Base-by-base conservation (phyloP, 2,329 filamentous ascomycete species). In the Pyrenophora teres region DNA sequence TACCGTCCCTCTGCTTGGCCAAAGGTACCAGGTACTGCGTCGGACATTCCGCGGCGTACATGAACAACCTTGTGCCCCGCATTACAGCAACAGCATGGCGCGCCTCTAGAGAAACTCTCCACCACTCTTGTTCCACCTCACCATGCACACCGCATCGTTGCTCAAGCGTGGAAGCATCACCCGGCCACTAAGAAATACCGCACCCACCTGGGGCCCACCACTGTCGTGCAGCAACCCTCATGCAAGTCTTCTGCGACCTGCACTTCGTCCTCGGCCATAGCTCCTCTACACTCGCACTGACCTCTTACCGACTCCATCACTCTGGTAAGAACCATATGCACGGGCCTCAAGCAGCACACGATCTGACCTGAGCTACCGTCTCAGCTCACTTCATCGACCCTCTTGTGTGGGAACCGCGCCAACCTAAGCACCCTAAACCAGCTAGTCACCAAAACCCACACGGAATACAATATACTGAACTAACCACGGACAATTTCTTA, bases 121-220 rank as follows among this genome's bases (percentile, higher is more conserved):
- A 49, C 39, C 38, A 49, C 30, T 50, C 44, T 38, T 18, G 43
- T 46, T 48, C 36, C 52, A 55, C 49, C 33, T 47, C 54, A 57
- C 25, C 56, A 59, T 55, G 53, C 58, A 59, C 58, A 61, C 58
- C 56, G 56, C 51, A 59, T 54, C 39, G n/a, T n/a, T n/a, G 23
- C 9, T 19, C 27, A 15, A 27, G 40, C 32, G 27, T 27, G 36
- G 39, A 21, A 36, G 7, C 27, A 37, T 23, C 38, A 18, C 18
- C 43, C 37, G 40, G 38, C 57, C 50, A 58, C 33, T 56, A 47
- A 56, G 19, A 46, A 41, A 42, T 51, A 40, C 40, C 49, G 40
- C 47, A 49, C 30, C 41, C 45, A 16, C n/a, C 27, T 15, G 21
- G 30, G 23, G 40, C 52, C 23, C 23, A 25, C 23, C 16, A 48